Conservation (phyloP, 73 alveolate genomes). For the Paramecium caudatum region DNA sequence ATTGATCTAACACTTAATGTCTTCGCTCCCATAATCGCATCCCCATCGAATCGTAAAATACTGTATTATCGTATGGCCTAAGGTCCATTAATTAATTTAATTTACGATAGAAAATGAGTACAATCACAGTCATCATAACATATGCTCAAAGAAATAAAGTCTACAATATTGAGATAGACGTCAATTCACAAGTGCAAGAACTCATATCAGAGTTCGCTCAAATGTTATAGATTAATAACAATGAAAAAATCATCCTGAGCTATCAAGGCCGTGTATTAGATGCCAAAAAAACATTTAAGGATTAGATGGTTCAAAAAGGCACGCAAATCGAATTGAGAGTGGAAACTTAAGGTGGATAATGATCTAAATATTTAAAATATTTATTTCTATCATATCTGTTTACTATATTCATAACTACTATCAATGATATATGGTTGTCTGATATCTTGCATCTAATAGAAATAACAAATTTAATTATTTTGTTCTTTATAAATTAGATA, state of each 20-base stretch:
- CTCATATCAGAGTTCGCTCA: background rate
- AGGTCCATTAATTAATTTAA: background rate
- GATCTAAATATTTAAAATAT: no score
- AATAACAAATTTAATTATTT: no score
- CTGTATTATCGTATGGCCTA: background rate
- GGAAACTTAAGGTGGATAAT: background rate
- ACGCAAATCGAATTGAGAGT: background rate
- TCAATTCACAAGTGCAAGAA: background rate
- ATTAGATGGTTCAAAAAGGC: background rate
- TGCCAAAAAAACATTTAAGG: background rate
- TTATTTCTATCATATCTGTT: no score
- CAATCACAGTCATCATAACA: background rate
- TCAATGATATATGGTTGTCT: no score
- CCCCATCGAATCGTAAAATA: constrained; percentile 17
- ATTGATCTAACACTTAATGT: constrained; percentile 39
- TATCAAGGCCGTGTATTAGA: background rate
- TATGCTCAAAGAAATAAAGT: background rate
- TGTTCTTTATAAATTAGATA: no score
- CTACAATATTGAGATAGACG: background rate
- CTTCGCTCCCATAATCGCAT: constrained; percentile 65
- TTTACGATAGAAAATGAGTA: background rate
- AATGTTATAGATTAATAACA: background rate
- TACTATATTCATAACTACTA: no score
- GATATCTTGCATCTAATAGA: no score
- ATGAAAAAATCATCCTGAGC: background rate